Percentiles rank a stretch among this genome's conserved stretches.
Conservation (phyloP, 2,329 filamentous ascomycete species). For the Monilinia laxa region DNA sequence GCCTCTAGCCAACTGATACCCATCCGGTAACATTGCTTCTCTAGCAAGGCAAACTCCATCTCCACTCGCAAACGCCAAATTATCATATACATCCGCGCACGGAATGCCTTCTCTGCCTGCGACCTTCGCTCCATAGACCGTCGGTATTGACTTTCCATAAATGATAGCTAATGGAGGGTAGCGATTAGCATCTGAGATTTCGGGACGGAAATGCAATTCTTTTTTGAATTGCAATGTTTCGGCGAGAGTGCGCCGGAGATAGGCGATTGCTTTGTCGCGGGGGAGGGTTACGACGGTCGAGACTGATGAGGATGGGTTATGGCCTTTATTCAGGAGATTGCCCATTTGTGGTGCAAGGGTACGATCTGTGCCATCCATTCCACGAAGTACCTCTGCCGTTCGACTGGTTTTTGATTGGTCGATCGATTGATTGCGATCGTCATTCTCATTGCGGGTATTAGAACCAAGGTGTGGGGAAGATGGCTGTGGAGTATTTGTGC, state of each 20-base stretch:
- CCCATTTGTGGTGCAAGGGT: slow-evolving; percentile 38
- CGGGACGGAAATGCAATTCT: slow-evolving; percentile 63
- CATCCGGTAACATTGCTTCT: slow-evolving; percentile 80
- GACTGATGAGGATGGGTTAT: slow-evolving; percentile 35
- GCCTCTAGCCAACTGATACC: slow-evolving; percentile 71
- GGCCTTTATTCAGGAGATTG: slow-evolving; percentile 32
- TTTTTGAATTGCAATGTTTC: slow-evolving; percentile 73
- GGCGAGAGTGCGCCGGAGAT: slow-evolving; percentile 72
- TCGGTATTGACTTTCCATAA: slow-evolving; percentile 84
- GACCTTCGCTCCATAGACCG: slow-evolving; percentile 79
- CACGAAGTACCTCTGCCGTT: slow-evolving; percentile 34
- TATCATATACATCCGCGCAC: slow-evolving; percentile 76
- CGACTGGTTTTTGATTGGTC: slow-evolving; percentile 34
- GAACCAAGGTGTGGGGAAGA: slow-evolving; percentile 26
- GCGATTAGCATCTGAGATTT: slow-evolving; percentile 61
- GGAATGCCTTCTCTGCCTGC: slow-evolving; percentile 70
- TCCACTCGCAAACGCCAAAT: slow-evolving; percentile 80
- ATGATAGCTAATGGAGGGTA: slow-evolving; percentile 84
- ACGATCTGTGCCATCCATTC: slow-evolving; percentile 35
- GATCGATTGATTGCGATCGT: slow-evolving; percentile 21
- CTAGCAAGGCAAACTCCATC: slow-evolving; percentile 86
- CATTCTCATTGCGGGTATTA: slow-evolving; percentile 34
- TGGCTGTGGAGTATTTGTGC: slow-evolving; percentile 17
- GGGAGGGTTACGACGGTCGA: slow-evolving; percentile 40
- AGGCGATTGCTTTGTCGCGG: slow-evolving; percentile 49